phyloP scores from a whole-genome alignment of 495 filamentous ascomycete genomes.

The Annulohypoxylon nitens region DNA sequence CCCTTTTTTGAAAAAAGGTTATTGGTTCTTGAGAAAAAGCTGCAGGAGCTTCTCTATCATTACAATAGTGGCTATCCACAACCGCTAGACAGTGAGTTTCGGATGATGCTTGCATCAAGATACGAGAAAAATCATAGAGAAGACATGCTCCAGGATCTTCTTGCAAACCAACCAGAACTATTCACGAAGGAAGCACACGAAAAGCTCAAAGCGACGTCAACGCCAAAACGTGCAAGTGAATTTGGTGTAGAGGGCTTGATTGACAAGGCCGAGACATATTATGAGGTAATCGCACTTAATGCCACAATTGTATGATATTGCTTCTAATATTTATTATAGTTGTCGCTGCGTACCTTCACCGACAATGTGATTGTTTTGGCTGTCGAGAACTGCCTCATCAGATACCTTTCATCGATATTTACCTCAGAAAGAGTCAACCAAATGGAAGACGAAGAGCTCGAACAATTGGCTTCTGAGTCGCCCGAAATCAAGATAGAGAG shows the following conservation, averaged over 20 bases:
- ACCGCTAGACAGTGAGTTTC: conserved; percentile 49
- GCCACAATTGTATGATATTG: background rate
- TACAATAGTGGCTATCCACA: conserved; percentile 50
- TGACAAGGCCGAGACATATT: conserved; percentile 55
- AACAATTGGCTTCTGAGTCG: conserved; percentile 42
- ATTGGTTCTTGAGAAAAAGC: conserved; percentile 46
- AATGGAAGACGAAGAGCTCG: conserved; percentile 44
- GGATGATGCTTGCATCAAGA: conserved; percentile 16
- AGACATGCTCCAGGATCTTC: conserved; percentile 36
- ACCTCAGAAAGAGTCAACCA: conserved; percentile 24
- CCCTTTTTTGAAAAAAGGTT: conserved; percentile 56
- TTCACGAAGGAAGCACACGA: conserved; percentile 23
- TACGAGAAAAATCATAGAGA: conserved; percentile 11
- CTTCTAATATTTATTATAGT: conserved; percentile 36
- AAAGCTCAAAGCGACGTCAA: background rate
- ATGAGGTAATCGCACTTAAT: conserved; percentile 43
- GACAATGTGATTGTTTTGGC: conserved; percentile 54
- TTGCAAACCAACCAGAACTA: conserved; percentile 27
- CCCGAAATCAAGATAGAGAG: conserved; percentile 35
- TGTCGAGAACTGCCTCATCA: conserved; percentile 50
- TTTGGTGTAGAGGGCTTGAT: conserved; percentile 51
- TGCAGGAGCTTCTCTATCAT: conserved; percentile 57
- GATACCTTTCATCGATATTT: conserved; percentile 43
- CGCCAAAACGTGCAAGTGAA: conserved; percentile 27
- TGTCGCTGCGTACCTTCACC: conserved; percentile 52